phyloP scores from a whole-genome alignment of 352 stramenopile genomes.

The Globisporangium alternatum region DNA sequence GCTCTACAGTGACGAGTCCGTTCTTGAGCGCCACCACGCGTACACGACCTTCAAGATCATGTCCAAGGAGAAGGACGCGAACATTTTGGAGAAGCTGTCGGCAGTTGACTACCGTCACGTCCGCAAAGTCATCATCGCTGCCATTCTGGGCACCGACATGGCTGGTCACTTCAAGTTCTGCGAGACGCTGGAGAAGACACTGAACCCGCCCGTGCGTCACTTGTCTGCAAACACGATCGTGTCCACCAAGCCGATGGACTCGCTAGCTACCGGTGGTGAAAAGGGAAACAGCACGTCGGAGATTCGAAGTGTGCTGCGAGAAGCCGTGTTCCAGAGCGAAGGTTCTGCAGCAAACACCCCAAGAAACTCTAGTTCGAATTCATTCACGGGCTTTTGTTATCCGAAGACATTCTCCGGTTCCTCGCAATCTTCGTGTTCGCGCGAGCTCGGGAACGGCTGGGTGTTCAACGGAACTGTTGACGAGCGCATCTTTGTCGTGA shows the following conservation, averaged over 20 bases:
- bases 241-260: slow-evolving; percentile 15
- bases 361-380: slow-evolving; percentile 12
- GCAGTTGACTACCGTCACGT: slow-evolving; percentile 69
- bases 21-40: slow-evolving; percentile 89
- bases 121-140: slow-evolving; percentile 86
- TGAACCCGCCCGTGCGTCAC: slow-evolving; percentile 55
- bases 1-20: slow-evolving; percentile 86
- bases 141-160: slow-evolving; percentile 91
- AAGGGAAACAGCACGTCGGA: slow-evolving; percentile 17
- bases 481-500: slow-evolving; percentile 84
- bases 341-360: slow-evolving; percentile 29
- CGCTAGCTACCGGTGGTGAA: background rate
- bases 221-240: slow-evolving; percentile 41
- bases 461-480: slow-evolving; percentile 64
- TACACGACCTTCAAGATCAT: slow-evolving; percentile 86
- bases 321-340: slow-evolving; percentile 63
- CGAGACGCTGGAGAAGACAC: slow-evolving; percentile 67
- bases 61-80: slow-evolving; percentile 77
- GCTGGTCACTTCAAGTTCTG: slow-evolving; percentile 87
- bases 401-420: slow-evolving; percentile 12
- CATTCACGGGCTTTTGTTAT: slow-evolving; percentile 7
- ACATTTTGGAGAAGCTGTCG: slow-evolving; percentile 83
- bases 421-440: slow-evolving; percentile 22
- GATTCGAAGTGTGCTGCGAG: slow-evolving; percentile 49
- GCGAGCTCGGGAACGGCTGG: slow-evolving; percentile 41